Percentiles rank a stretch among this genome's conserved stretches.
Conservation (phyloP, 495 filamentous ascomycete species). For the Penicillium canescens region DNA sequence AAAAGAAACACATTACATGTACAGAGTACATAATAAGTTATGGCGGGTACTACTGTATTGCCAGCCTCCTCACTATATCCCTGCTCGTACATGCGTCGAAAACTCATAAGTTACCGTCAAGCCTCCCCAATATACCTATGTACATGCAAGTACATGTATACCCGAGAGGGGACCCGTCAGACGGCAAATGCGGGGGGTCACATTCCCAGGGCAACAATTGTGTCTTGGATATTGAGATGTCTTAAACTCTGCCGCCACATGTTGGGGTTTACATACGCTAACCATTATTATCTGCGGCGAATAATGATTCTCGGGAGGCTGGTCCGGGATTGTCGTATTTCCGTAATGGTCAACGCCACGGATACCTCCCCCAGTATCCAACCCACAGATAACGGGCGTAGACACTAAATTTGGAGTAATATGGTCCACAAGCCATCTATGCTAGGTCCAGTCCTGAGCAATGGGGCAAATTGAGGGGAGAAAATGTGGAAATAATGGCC, state of each 20-base stretch:
- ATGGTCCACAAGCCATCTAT: too few species aligned
- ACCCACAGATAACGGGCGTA: too few species aligned
- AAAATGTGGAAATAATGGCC: not conserved
- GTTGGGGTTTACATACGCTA: not conserved
- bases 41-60: not conserved
- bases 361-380: too few species aligned
- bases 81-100: not conserved
- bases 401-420: too few species aligned
- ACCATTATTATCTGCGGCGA: not conserved
- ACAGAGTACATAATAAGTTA: not conserved
- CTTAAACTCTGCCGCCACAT: conserved; percentile 5
- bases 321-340: not conserved
- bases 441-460: too few species aligned
- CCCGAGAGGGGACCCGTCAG: too few species aligned
- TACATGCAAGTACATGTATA: too few species aligned
- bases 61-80: not conserved
- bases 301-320: not conserved
- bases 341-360: too few species aligned
- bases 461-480: too few species aligned
- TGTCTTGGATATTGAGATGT: not conserved
- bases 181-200: not conserved
- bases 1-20: not conserved
- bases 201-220: not conserved
- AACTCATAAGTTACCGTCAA: too few species aligned
- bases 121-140: too few species aligned